A percentile compares a stretch with the other conserved stretches of the same genome.
These are phyloP conservation scores for Sesbania bispinosa DNA, from an alignment of 306 rosid genomes.

Conservation along the genomic window DNA sequence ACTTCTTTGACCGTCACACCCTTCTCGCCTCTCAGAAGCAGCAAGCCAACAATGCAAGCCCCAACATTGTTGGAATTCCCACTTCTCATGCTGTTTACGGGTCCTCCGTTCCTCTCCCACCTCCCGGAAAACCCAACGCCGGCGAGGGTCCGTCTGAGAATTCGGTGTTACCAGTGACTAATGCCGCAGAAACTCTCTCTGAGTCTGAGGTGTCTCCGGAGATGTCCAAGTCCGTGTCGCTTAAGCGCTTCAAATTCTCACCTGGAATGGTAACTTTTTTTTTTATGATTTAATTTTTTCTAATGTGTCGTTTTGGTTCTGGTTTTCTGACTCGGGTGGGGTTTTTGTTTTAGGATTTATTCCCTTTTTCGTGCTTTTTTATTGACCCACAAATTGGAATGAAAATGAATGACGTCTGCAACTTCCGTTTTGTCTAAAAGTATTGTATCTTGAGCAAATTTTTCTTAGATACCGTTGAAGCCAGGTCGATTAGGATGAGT, in stretches of 20 bases:
- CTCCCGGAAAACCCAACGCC: not conserved
- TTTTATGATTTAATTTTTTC: too few species aligned
- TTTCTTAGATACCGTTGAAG: not conserved
- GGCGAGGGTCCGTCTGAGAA: conserved; percentile 7
- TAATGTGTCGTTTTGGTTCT: not conserved
- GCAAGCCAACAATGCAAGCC: not conserved
- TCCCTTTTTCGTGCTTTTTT: not conserved
- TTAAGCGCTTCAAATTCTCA: conserved; percentile 79
- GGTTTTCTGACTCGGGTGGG: not conserved
- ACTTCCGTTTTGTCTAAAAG: not conserved
- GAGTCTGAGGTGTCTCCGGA: conserved; percentile 64
- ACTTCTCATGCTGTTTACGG: not conserved
- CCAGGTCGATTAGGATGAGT: not conserved
- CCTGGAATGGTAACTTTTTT: conserved; percentile 77
- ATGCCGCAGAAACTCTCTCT: conserved; percentile 16
- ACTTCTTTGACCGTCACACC: conserved; percentile 81
- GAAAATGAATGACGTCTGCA: not conserved
- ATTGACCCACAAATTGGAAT: not conserved
- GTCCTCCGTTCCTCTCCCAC: conserved; percentile 9
- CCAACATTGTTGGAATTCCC: too few species aligned
- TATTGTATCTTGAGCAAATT: not conserved
- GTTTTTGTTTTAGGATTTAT: not conserved
- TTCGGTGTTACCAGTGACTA: not conserved
- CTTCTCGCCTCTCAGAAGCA: conserved; percentile 52
- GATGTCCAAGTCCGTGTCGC: conserved; percentile 46